These are phyloP conservation scores for Plasmodium coatneyi DNA, from an alignment of 169 alveolate genomes.

Conservation along the genomic window DNA sequence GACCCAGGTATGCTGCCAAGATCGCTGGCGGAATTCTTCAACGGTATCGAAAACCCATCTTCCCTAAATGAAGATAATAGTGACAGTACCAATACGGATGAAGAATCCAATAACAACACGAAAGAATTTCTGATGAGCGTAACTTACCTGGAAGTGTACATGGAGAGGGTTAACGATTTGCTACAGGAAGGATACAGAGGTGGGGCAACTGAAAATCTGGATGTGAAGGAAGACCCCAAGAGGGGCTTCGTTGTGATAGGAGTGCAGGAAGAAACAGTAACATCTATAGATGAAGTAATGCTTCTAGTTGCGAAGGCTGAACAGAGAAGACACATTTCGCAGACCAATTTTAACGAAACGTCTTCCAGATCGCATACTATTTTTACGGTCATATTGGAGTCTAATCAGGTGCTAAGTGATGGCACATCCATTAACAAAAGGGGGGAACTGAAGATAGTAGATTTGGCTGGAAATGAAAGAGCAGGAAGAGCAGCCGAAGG, in stretches of 20 bases:
- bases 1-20: conserved; percentile 88
- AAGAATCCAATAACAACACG: conserved; percentile 80
- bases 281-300: conserved; percentile 87
- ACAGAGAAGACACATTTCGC: conserved; percentile 86
- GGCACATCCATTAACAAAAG: conserved; percentile 81
- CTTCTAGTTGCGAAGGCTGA: conserved; percentile 84
- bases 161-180: conserved; percentile 90
- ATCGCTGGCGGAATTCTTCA: conserved; percentile 86
- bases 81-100: conserved; percentile 79
- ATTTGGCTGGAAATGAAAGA: conserved; percentile 84
- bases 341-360: conserved; percentile 88
- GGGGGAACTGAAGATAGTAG: conserved; percentile 84
- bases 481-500: conserved; percentile 87
- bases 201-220: conserved; percentile 82
- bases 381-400: conserved; percentile 83
- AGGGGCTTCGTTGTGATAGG: conserved; percentile 88
- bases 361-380: conserved; percentile 89
- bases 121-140: conserved; percentile 88
- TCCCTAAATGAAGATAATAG: conserved; percentile 79
- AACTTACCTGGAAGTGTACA: conserved; percentile 88
- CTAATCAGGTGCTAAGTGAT: conserved; percentile 79
- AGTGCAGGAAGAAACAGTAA: conserved; percentile 85
- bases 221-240: conserved; percentile 89
- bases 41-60: conserved; percentile 83
- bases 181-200: conserved; percentile 85